Percentiles rank a stretch among this genome's conserved stretches.
Evolutionary conservation across 768 basidiomycete genomes (phyloP).

Genomic region (Boletus subcaerulescens): DNA sequence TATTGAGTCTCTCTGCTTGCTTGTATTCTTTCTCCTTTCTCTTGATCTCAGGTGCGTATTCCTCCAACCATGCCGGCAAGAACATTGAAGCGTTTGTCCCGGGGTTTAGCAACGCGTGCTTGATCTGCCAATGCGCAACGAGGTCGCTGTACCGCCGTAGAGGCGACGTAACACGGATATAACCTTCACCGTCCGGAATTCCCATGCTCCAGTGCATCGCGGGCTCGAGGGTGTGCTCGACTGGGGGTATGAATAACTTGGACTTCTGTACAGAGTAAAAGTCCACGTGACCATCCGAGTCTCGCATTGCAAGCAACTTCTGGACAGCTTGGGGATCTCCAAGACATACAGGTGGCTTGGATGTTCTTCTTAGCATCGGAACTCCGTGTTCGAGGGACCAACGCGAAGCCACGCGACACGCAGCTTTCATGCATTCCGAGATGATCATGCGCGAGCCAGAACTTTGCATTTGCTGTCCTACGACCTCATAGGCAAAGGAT

Average conservation of each 20-base stretch:
- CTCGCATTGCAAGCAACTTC: constrained; percentile 48
- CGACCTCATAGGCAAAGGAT: constrained; percentile 45
- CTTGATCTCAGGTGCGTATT: constrained; percentile 38
- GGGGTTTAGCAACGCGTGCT: constrained; percentile 57
- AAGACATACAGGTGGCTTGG: constrained; percentile 31
- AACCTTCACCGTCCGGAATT: constrained; percentile 72
- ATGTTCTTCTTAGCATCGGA: constrained; percentile 60
- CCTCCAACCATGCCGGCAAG: constrained; percentile 42
- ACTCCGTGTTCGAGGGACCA: constrained; percentile 61
- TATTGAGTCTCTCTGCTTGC: constrained; percentile 32
- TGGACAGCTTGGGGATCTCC: constrained; percentile 36
- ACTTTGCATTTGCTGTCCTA: constrained; percentile 19
- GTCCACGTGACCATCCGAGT: constrained; percentile 44
- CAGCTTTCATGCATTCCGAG: constrained; percentile 79
- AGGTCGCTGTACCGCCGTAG: constrained; percentile 83
- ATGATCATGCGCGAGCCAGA: constrained; percentile 56
- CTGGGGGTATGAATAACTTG: constrained; percentile 35
- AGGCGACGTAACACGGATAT: constrained; percentile 81
- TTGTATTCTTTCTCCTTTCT: constrained; percentile 35
- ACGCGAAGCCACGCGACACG: constrained; percentile 69
- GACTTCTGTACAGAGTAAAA: constrained; percentile 33
- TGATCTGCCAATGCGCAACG: constrained; percentile 91
- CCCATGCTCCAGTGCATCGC: constrained; percentile 68
- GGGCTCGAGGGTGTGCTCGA: constrained; percentile 50
- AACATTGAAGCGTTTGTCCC: constrained; percentile 41